Conservation (phyloP, 2,329 filamentous ascomycete genomes). For the Fusarium sp. region DNA sequence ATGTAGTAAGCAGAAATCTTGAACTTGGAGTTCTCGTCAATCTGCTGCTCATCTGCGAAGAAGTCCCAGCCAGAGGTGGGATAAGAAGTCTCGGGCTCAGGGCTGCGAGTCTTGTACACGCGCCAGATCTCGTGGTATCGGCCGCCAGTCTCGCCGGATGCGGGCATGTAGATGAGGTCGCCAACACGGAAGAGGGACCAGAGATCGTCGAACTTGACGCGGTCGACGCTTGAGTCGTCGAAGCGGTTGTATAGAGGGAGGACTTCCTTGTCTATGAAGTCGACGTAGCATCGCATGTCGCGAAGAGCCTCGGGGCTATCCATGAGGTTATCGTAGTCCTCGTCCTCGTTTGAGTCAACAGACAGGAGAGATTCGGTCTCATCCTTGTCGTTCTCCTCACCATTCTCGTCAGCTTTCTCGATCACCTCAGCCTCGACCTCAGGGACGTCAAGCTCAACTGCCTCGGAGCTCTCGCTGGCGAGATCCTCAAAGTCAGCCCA, state of each 20-base stretch:
- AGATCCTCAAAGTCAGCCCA: slow-evolving; percentile 55
- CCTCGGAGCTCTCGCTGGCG: slow-evolving; percentile 39
- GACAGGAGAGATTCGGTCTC: slow-evolving; percentile 51
- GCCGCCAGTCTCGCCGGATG: slow-evolving; percentile 49
- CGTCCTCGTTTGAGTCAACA: slow-evolving; percentile 53
- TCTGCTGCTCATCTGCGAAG: slow-evolving; percentile 50
- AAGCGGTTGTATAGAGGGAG: slow-evolving; percentile 52
- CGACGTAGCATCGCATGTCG: slow-evolving; percentile 58
- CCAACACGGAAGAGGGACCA: slow-evolving; percentile 57
- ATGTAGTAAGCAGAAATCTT: slow-evolving; percentile 56
- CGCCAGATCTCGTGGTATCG: slow-evolving; percentile 56
- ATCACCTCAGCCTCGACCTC: slow-evolving; percentile 48
- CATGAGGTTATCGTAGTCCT: slow-evolving; percentile 53
- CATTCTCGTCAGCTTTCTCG: slow-evolving; percentile 28
- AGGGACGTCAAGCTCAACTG: slow-evolving; percentile 36
- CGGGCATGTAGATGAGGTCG: slow-evolving; percentile 56
- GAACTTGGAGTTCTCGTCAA: slow-evolving; percentile 49
- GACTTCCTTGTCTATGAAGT: slow-evolving; percentile 58
- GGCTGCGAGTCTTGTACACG: slow-evolving; percentile 50
- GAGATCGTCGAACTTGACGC: slow-evolving; percentile 56
- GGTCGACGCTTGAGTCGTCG: slow-evolving; percentile 45
- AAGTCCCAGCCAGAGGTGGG: slow-evolving; percentile 52
- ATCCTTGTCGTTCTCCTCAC: slow-evolving; percentile 35
- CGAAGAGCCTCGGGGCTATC: slow-evolving; percentile 54
- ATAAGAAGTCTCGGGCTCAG: slow-evolving; percentile 48